Percentiles rank a stretch among this genome's conserved stretches.
phyloP scores from a whole-genome alignment of 2,329 filamentous ascomycete genomes.

The Knoxdaviesia capensis region DNA sequence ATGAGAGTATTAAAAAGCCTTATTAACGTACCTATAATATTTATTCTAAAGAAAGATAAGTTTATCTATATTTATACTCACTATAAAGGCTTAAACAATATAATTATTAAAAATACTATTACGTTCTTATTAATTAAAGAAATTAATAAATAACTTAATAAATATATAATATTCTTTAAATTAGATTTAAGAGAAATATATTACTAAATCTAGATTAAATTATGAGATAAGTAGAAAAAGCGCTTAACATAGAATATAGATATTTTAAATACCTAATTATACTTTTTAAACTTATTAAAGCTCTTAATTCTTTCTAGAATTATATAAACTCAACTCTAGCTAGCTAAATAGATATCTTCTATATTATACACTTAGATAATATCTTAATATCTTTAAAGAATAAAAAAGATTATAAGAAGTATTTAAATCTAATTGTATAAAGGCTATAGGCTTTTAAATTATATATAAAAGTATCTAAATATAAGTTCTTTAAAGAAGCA shows the following conservation, averaged over 20 bases:
- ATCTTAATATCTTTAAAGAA: too few relatives aligned
- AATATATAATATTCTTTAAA: slow-evolving; percentile 3
- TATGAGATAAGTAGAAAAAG: slow-evolving; percentile 14
- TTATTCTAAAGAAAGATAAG: slow-evolving; percentile 8
- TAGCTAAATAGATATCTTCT: too few relatives aligned
- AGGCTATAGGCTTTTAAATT: too few relatives aligned
- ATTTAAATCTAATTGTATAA: too few relatives aligned
- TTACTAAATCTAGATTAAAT: slow-evolving; percentile 12
- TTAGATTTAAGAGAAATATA: slow-evolving; percentile 9
- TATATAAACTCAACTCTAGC: slow-evolving; percentile 6
- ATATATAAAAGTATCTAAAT: too few relatives aligned
- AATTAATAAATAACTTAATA: neutral
- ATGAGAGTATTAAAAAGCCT: slow-evolving; percentile 5
- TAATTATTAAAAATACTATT: slow-evolving; percentile 10
- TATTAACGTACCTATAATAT: slow-evolving; percentile 6
- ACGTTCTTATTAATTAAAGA: neutral
- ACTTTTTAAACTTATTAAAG: slow-evolving; percentile 10
- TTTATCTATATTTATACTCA: slow-evolving; percentile 8
- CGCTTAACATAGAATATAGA: slow-evolving; percentile 13
- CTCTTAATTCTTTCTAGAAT: slow-evolving; percentile 5
- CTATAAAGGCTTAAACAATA: slow-evolving; percentile 9
- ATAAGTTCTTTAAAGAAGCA: too few relatives aligned
- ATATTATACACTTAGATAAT: too few relatives aligned
- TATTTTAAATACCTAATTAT: slow-evolving; percentile 15
- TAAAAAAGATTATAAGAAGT: too few relatives aligned